These are phyloP conservation scores for Clonostachys chloroleuca DNA, from an alignment of 2,329 filamentous ascomycete genomes.

Conservation along the genomic window DNA sequence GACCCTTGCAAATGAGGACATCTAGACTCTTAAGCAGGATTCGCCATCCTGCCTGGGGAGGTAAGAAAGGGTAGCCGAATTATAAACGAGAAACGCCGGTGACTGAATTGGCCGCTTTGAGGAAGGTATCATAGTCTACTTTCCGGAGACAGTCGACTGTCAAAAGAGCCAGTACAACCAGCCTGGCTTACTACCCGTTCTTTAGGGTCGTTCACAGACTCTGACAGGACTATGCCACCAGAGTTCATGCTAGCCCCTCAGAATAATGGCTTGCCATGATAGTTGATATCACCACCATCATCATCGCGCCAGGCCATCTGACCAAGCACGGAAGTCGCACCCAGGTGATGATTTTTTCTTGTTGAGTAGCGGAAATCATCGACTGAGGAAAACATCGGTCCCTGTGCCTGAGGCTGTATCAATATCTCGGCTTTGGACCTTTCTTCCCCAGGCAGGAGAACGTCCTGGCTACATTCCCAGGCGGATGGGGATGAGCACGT, in stretches of 20 bases:
- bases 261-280: conserved; percentile 73
- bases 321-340: conserved; percentile 68
- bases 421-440: too few relatives aligned
- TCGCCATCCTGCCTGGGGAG: conserved; percentile 68
- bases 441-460: too few relatives aligned
- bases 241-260: conserved; percentile 76
- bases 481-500: too few relatives aligned
- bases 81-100: conserved; percentile 65
- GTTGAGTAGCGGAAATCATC: too few relatives aligned
- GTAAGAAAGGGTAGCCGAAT: conserved; percentile 66
- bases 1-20: conserved; percentile 41
- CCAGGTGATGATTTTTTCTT: conserved; percentile 13
- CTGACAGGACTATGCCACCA: conserved; percentile 57
- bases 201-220: conserved; percentile 61
- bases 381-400: too few relatives aligned
- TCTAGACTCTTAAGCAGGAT: conserved; percentile 62
- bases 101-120: conserved; percentile 65
- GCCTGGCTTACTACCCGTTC: conserved; percentile 55
- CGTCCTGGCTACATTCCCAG: too few relatives aligned
- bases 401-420: too few relatives aligned
- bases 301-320: conserved; percentile 71
- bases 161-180: conserved; percentile 52
- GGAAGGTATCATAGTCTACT: conserved; percentile 53
- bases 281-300: conserved; percentile 66
- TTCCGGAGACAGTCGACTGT: conserved; percentile 64